Conservation (phyloP, 768 basidiomycete species). For the Flagelloscypha sp. region DNA sequence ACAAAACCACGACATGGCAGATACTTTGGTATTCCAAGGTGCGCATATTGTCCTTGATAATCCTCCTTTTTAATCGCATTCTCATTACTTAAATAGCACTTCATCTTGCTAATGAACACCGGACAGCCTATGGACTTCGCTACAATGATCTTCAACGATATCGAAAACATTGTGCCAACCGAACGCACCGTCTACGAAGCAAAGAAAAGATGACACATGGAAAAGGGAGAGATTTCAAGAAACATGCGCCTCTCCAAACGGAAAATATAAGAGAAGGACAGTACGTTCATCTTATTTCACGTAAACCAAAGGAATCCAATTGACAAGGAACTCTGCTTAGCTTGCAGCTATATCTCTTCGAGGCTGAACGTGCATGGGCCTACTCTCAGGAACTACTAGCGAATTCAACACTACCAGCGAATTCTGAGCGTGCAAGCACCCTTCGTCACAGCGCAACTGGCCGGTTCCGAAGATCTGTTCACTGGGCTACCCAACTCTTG, state of each 20-base stretch:
- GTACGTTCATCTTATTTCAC: constrained; percentile 41
- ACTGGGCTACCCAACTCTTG: constrained; percentile 71
- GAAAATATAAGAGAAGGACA: constrained; percentile 79
- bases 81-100: constrained; percentile 46
- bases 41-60: too few relatives aligned
- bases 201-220: constrained; percentile 81
- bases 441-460: constrained; percentile 70
- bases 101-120: constrained; percentile 78
- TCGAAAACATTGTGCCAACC: constrained; percentile 86
- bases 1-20: too few relatives aligned
- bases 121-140: constrained; percentile 83
- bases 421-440: constrained; percentile 42
- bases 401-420: constrained; percentile 42
- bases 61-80: too few relatives aligned
- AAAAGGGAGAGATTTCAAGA: constrained; percentile 87
- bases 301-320: too few relatives aligned
- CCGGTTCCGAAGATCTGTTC: constrained; percentile 70
- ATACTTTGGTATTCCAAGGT: too few relatives aligned
- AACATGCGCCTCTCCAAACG: constrained; percentile 53
- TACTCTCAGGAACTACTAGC: constrained; percentile 73
- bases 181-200: constrained; percentile 81
- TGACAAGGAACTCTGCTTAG: constrained; percentile 38
- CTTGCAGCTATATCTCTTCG: constrained; percentile 77
- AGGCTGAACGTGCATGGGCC: constrained; percentile 89
- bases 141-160: constrained; percentile 86